phyloP scores from a whole-genome alignment of 345 rosid species.

The Hypericum androsaemum region DNA sequence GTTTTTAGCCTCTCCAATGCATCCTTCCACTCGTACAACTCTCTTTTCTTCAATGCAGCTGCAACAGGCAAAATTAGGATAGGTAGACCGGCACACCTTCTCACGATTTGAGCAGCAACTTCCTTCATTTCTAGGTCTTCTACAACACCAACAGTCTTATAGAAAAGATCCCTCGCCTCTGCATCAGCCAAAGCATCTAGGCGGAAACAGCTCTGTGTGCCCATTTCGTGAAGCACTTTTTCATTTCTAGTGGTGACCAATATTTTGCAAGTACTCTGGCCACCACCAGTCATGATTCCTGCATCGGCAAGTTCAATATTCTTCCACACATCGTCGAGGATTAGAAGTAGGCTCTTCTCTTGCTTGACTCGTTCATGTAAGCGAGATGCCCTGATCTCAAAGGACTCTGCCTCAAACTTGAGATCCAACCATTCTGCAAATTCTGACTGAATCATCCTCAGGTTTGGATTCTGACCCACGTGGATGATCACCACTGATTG shows the following conservation, averaged over 20 bases:
- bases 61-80: constrained; percentile 11
- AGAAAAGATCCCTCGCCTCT: constrained; percentile 13
- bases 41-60: neutral
- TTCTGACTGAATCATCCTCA: too few species aligned
- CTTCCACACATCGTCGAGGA: constrained; percentile 10
- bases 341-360: neutral
- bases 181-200: neutral
- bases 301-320: neutral
- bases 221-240: neutral
- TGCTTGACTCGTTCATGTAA: neutral
- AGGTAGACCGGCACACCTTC: constrained; percentile 16
- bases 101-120: neutral
- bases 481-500: neutral
- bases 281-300: constrained; percentile 3
- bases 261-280: too few species aligned
- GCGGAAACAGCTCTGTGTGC: neutral
- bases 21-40: neutral
- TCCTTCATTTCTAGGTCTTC: neutral
- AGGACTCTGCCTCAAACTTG: neutral
- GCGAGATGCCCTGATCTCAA: neutral
- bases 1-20: neutral
- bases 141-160: neutral
- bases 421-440: too few species aligned
- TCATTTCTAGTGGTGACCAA: neutral
- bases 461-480: too few species aligned